Base-by-base conservation (phyloP, 352 stramenopile genomes). In the Phytophthora uliginosa region DNA sequence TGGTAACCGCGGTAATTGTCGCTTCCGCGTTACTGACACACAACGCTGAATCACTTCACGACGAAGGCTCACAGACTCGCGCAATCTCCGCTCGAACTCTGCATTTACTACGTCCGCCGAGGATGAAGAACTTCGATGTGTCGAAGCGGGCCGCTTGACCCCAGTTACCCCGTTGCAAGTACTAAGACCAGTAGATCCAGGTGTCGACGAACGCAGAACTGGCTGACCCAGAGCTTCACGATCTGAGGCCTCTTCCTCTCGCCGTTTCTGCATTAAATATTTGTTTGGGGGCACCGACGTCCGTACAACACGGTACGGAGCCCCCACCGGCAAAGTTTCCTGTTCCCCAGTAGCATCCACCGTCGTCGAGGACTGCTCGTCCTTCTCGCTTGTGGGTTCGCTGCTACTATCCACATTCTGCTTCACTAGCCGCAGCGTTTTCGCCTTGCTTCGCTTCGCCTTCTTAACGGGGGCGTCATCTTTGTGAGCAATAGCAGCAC, bases 1-100 rank as follows among this genome's bases (percentile, higher is more conserved):
- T 17, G 76, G 59, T 17, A 95, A 50, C 31, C 87, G 79, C 7
- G 86, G 88, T 42, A 97, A 66, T 55, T 96, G 89, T 2, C 89
- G 80, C 68, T 96, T 96, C 6, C 87, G 66, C 10, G 83, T 93
- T 54, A 86, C 72, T 17, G 66, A 60, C 1, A 80, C 20, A 36
- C 70, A 82, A 2, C 77, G 76, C 9, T 70, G 67, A 2, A 72
- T 72, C 31, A 91, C 68, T 20, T 94, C 83, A 0, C 69, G 72
- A 33, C 81, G 66, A 17, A 94, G 48, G 26, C 73, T 73, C n/a
- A 92, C 79, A 17, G 77, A 87, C 1, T 81, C 76, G 15, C 77
- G 82, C 18, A 94, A 34, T 20, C 74, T 88, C 60, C 67, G 63
- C 40, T 91, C 86, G 34, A 94, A 92, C 28, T 81, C 73, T 20